Base-by-base conservation (phyloP, 2,329 filamentous ascomycete species). In the Alternaria tenuissima region DNA sequence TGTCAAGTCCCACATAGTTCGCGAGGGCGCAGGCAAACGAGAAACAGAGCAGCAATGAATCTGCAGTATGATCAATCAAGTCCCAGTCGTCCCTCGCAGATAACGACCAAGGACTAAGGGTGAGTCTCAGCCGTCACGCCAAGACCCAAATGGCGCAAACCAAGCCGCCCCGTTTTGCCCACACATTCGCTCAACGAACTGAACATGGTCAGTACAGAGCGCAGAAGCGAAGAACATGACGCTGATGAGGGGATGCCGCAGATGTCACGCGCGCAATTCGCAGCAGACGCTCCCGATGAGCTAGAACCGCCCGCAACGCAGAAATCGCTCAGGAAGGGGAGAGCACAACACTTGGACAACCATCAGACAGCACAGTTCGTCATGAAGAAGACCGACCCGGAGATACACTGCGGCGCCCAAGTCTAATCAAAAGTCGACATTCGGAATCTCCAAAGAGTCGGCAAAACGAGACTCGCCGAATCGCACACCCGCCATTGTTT, bases 401-500 rank as follows among this genome's bases (percentile, higher is more conserved):
- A 68, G 59, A 7, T 44, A 64, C 42, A 69, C 69, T 46, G 69
- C 68, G 3, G 83, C 82, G 1, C 82, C 82, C 8, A 79, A 72
- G 59, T 82, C 81, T 3, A 73, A 77, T 39, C 74, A 81, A 14
- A 83, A 80, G 56, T 78, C 84, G 5, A 67, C 83, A 5, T 84
- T 84, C 66, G 76, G 78, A 39, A 83, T 81, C 8, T 79, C 81
- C 3, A 0, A 71, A 20, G 81, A 80, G 55, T 65, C 72, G 8
- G 61, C 65, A 22, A 69, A 72, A n/a, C 70, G 74, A 34, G 75
- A 79, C 6, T 71, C 70, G 3, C 68, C 72, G 3, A 67, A 71
- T 24, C 75, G 71, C 49, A 92, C 90, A 1, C 90, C 91, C 0
- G 86, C 87, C 38, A 85, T 88, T 66, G 83, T 86, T 42, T 87